Conservation (phyloP, 371 early-diverging fungal species). For the Enterocytospora artemiae region DNA sequence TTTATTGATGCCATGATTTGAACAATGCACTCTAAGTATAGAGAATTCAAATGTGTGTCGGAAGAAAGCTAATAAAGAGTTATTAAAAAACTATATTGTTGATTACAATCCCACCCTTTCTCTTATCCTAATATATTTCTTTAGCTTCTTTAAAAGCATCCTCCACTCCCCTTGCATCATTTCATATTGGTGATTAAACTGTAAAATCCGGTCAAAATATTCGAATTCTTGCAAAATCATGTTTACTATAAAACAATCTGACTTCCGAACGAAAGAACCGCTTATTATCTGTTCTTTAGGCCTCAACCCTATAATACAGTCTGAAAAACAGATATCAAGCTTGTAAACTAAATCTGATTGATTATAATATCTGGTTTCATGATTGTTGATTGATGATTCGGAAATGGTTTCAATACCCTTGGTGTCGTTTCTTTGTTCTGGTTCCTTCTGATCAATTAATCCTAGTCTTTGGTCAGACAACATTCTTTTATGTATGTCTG, state of each 20-base stretch:
- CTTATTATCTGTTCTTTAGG: conserved; percentile 7
- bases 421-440: no score
- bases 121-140: conserved; percentile 3
- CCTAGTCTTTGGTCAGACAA: no score
- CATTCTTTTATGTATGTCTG: no score
- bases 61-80: no score
- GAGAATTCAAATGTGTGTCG: no score
- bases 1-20: no score
- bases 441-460: no score
- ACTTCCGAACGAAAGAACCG: conserved; percentile 40
- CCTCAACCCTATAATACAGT: conserved; percentile 37
- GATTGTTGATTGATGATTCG: no score
- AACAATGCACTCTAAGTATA: no score
- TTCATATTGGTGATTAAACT: background rate
- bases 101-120: conserved; percentile 1
- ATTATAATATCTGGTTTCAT: no score
- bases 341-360: conserved; percentile 19
- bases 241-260: conserved; percentile 24
- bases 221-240: conserved; percentile 20
- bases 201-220: conserved; percentile 13
- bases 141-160: conserved; percentile 8
- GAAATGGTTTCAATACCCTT: no score
- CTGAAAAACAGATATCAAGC: conserved; percentile 20
- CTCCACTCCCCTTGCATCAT: conserved; percentile 1
- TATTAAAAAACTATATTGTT: no score